These are phyloP conservation scores for Entomortierella chlamydospora DNA, from an alignment of 192 early-diverging fungal species.

Conservation along the genomic window DNA sequence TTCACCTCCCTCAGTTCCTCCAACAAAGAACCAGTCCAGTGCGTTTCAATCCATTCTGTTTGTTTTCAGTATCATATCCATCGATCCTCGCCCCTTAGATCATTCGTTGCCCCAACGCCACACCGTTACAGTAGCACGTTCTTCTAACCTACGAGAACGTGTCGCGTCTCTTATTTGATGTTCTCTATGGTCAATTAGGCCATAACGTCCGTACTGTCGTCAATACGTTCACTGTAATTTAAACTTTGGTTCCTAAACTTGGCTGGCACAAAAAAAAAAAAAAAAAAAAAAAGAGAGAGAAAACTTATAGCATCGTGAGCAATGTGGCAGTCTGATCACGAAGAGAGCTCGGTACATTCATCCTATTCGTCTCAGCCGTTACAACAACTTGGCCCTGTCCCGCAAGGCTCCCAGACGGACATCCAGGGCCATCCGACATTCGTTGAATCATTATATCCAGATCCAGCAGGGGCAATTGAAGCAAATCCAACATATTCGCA, in stretches of 20 bases:
- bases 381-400: neutral
- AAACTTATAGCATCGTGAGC: neutral
- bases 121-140: neutral
- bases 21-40: no score
- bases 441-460: neutral
- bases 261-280: neutral
- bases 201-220: no score
- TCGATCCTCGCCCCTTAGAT: slow-evolving; percentile 26
- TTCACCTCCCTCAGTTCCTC: no score
- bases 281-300: neutral
- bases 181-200: neutral
- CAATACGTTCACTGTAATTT: neutral
- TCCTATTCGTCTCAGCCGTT: neutral
- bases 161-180: neutral
- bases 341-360: neutral
- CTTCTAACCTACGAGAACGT: neutral
- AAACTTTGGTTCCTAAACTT: neutral
- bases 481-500: no score
- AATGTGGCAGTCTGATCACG: neutral
- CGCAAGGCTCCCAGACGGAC: neutral
- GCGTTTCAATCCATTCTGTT: slow-evolving; percentile 12
- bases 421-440: neutral
- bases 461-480: no score
- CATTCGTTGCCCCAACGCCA: neutral
- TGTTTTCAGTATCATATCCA: slow-evolving; percentile 35